These are phyloP conservation scores for Clonostachys byssicola DNA, from an alignment of 2,329 filamentous ascomycete species.

Conservation along the genomic window DNA sequence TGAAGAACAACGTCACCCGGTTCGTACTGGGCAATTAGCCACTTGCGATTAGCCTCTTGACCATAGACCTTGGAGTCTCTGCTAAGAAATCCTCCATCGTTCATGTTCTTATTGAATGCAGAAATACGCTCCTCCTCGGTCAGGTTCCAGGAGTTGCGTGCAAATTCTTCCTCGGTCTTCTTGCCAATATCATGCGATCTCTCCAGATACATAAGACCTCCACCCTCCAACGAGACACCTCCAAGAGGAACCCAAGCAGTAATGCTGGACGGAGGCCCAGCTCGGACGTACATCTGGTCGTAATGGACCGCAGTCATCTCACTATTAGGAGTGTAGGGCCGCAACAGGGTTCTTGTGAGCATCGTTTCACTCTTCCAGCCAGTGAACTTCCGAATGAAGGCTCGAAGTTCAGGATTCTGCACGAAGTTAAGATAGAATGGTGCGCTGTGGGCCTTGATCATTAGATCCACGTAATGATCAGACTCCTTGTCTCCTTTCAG, in stretches of 20 bases:
- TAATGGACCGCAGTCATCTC: constrained; percentile 58
- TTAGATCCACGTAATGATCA: neutral
- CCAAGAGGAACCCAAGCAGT: constrained; percentile 57
- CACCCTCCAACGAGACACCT: constrained; percentile 46
- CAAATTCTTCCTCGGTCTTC: constrained; percentile 47
- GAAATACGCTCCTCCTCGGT: constrained; percentile 43
- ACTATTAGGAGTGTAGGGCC: constrained; percentile 52
- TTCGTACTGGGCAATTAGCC: constrained; percentile 29
- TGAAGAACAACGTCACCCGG: constrained; percentile 34
- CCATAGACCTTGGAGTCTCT: constrained; percentile 36
- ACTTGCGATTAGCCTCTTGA: constrained; percentile 15
- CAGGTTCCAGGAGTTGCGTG: constrained; percentile 40
- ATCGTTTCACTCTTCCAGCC: constrained; percentile 48
- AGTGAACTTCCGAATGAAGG: constrained; percentile 45
- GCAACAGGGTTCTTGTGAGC: constrained; percentile 38
- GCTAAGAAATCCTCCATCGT: constrained; percentile 46
- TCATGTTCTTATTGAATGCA: constrained; percentile 58
- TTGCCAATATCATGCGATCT: constrained; percentile 28
- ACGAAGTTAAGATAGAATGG: constrained; percentile 3
- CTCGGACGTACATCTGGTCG: constrained; percentile 52
- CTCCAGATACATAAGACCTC: constrained; percentile 57
- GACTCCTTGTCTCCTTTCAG: neutral
- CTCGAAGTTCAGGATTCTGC: too few relatives aligned
- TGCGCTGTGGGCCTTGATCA: constrained; percentile 1
- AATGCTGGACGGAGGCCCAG: constrained; percentile 48